A percentile compares a stretch with the other conserved stretches of the same genome.
phyloP scores from a whole-genome alignment of 768 basidiomycete genomes.

The Tubosaeta sp. region DNA sequence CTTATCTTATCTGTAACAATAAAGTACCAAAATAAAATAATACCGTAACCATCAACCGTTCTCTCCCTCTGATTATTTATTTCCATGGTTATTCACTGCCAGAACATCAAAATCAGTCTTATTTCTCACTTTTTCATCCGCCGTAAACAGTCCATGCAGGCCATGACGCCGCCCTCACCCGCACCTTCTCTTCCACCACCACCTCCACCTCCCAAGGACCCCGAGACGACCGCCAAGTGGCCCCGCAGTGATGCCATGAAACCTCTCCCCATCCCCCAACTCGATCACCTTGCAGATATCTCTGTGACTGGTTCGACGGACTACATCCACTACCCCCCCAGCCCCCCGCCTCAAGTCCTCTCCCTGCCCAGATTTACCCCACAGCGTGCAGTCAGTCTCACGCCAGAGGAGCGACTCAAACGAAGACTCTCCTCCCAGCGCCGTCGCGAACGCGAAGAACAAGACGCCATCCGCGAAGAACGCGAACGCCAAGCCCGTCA shows the following conservation, averaged over 20 bases:
- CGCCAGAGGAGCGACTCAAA: slow-evolving; percentile 26
- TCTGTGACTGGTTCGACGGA: not conserved
- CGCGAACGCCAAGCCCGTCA: slow-evolving; percentile 35
- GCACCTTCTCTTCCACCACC: slow-evolving; percentile 12
- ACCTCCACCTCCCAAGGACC: slow-evolving; percentile 24
- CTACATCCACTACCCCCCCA: slow-evolving; percentile 1
- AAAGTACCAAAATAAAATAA: not conserved
- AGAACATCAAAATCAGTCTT: slow-evolving; percentile 7
- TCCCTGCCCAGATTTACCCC: not conserved
- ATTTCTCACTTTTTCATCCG: slow-evolving; percentile 12
- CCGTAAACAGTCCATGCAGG: slow-evolving; percentile 14
- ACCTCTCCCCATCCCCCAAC: slow-evolving; percentile 20
- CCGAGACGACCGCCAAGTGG: not conserved
- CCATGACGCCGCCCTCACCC: not conserved
- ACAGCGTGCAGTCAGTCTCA: slow-evolving; percentile 10
- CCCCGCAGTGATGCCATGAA: slow-evolving; percentile 5
- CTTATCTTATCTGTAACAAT: slow-evolving; percentile 19
- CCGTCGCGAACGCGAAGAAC: slow-evolving; percentile 36
- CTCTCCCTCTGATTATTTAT: not conserved
- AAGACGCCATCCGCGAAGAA: slow-evolving; percentile 43
- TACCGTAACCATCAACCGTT: not conserved
- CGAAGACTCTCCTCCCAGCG: slow-evolving; percentile 20
- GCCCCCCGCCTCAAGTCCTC: slow-evolving; percentile 4
- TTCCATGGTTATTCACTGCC: slow-evolving; percentile 14
- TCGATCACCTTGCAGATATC: slow-evolving; percentile 7